Base-by-base conservation (phyloP, 2,329 filamentous ascomycete genomes). In the Aspergillus sp. region DNA sequence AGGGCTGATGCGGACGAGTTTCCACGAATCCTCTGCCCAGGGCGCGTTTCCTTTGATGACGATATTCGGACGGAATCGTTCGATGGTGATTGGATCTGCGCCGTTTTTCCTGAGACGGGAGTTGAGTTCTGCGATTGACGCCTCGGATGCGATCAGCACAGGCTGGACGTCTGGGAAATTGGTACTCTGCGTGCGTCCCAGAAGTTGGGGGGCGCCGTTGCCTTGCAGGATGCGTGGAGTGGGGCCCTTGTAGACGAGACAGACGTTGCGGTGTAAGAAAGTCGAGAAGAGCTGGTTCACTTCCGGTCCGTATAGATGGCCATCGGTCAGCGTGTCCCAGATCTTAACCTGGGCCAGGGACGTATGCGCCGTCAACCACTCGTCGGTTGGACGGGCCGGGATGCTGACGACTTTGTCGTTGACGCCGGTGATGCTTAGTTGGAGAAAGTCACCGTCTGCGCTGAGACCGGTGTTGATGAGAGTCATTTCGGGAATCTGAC, bases 11-110 rank as follows among this genome's bases (percentile, higher is more conserved):
- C 74, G 67, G 0, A 84, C 64, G 3, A 72, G 70, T 63, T 82
- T 83, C 81, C 81, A 85, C 11, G 70, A 69, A 58, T 85, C 81
- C 57, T 85, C 82, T 32, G 71, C 71, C 81, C 81, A 85, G 0
- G 81, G 73, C 42, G 67, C 64, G 33, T 67, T 64, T 1, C 81
- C 81, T 10, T 67, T 65, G 35, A 85, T 71, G 19, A 85, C 70
- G 43, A 85, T 79, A 58, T 85, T 85, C 1, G 81, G 79, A 12
- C 82, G 66, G 59, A 85, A 85, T 2, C 81, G 73, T 57, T 83
- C 80, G 44, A 83, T 76, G 0, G 70, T 76, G 30, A 82, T 72
- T n/a, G 69, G 64, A 5, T 72, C 66, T 27, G 71, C 65, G 1
- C 71, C 69, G 26, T 54, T 59, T 27, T 52, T 49, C 29, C 45